Base-by-base conservation (phyloP, 2,329 filamentous ascomycete genomes). In the Colletotrichum chlorophyti region DNA sequence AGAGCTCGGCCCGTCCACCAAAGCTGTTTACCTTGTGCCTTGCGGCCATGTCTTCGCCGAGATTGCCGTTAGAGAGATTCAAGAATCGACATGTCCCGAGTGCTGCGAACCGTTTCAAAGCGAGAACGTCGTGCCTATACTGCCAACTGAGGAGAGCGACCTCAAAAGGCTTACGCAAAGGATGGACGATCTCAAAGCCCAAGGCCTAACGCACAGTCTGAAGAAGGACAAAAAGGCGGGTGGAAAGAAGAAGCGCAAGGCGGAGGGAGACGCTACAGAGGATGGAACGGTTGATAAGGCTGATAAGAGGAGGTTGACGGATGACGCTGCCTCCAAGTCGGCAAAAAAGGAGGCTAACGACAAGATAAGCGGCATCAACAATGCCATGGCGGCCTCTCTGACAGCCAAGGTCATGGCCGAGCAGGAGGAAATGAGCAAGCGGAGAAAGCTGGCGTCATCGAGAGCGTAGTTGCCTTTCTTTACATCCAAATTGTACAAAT, bases 41-140 rank as follows among this genome's bases (percentile, higher is more conserved):
- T 99, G 95, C 68, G 96, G 95, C 0, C 96, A 99, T 78, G 93
- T 91, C 1, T 98, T 98, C 74, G 89, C 91, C 1, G 93, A 96
- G 61, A 86, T 87, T 50, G 92, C 93, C 7, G 88, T 98, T 64
- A 90, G 88, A 65, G 91, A 95, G 73, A 86, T 96, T n/a, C 70
- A 77, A 3, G 88, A 90, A 63, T 78, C 80, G 24, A 68, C 71
- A 0, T 89, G 86, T 55, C 83, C 85, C 0, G 83, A 94, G 75
- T 99, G 95, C 74, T 91, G 89, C 64, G 86, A 88, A 54, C 67
- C 81, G 0, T 97, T 95, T 68, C 83, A 84, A 19, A 73, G 82
- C 21, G 86, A 90, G 26, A 91, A 98, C 65, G 77, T 96, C 15
- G 88, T 99, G n/a, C 79, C 91, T 0, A 91, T 99, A 45, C 77